Percentiles rank a stretch among this genome's conserved stretches.
These are phyloP conservation scores for Hyaloscypha bicolor DNA, from an alignment of 495 filamentous ascomycete genomes.

Conservation along the genomic window DNA sequence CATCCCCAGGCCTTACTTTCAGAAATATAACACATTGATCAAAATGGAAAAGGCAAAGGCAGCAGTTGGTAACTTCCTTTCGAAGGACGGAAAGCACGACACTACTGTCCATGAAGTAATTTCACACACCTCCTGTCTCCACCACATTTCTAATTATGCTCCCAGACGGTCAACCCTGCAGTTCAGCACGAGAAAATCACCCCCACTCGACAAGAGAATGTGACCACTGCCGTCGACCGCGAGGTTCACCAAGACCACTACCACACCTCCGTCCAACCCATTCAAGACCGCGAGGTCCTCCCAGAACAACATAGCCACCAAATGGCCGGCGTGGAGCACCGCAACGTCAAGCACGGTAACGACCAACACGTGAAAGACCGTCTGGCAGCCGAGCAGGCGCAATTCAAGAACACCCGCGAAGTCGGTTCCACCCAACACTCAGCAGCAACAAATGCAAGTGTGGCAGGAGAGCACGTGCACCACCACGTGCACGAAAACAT, in stretches of 20 bases:
- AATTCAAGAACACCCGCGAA: conserved; percentile 51
- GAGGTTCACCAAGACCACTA: conserved; percentile 65
- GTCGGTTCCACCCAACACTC: conserved; percentile 51
- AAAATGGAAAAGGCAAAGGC: conserved; percentile 61
- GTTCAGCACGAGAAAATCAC: conserved; percentile 58
- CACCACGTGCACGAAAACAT: conserved; percentile 66
- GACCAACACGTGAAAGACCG: conserved; percentile 42
- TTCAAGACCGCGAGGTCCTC: conserved; percentile 47
- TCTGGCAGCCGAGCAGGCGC: conserved; percentile 48
- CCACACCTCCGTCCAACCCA: conserved; percentile 56
- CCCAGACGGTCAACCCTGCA: conserved; percentile 55
- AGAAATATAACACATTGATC: conserved; percentile 10
- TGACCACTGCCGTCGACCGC: conserved; percentile 57
- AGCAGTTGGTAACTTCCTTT: conserved; percentile 54
- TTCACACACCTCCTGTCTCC: not conserved
- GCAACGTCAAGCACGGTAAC: conserved; percentile 57
- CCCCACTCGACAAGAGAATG: conserved; percentile 53
- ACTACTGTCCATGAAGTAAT: conserved; percentile 59
- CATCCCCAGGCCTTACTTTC: not conserved
- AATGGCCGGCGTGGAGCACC: conserved; percentile 53
- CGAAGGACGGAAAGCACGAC: conserved; percentile 58
- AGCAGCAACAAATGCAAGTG: conserved; percentile 43
- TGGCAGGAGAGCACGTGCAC: conserved; percentile 65
- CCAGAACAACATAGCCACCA: conserved; percentile 53
- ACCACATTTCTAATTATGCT: conserved; percentile 7